Conservation (phyloP, 768 basidiomycete species). For the Krasilnikovozyma curviuscula region DNA sequence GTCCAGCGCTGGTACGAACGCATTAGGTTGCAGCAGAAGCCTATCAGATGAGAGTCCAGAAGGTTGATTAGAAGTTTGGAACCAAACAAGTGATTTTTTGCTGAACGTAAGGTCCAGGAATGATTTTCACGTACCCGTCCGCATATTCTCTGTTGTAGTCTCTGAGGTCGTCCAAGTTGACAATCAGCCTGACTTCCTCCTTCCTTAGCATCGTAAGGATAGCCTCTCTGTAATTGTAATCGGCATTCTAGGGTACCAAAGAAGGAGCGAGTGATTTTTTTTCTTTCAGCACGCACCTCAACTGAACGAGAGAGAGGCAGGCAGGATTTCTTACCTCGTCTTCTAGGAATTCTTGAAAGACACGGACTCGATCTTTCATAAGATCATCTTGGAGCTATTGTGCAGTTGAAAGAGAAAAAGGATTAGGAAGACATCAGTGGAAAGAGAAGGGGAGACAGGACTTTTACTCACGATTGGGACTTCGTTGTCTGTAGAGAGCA, state of each 20-base stretch:
- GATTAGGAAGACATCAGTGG: neutral
- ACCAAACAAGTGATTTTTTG: too few relatives aligned
- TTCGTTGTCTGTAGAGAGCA: neutral
- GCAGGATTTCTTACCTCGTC: slow-evolving; percentile 22
- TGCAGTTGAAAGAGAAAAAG: neutral
- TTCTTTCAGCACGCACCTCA: neutral
- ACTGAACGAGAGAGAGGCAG: neutral
- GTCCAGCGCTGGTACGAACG: slow-evolving; percentile 76
- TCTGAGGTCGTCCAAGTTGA: slow-evolving; percentile 90
- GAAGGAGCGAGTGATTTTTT: neutral
- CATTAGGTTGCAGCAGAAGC: slow-evolving; percentile 67
- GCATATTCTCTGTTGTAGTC: slow-evolving; percentile 75
- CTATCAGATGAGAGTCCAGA: slow-evolving; percentile 27
- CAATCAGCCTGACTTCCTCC: slow-evolving; percentile 68
- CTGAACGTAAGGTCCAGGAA: too few relatives aligned
- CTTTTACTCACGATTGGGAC: neutral
- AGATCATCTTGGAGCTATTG: slow-evolving; percentile 33
- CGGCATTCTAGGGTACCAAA: slow-evolving; percentile 27
- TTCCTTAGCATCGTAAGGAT: slow-evolving; percentile 62
- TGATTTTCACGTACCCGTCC: slow-evolving; percentile 32
- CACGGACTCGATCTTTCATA: slow-evolving; percentile 52
- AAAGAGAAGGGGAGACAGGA: neutral
- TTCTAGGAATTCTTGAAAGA: slow-evolving; percentile 56
- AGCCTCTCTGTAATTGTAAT: slow-evolving; percentile 59
- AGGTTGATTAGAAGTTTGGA: neutral